phyloP scores from a whole-genome alignment of 202 grass and related monocot species.

The Panicum virgatum region DNA sequence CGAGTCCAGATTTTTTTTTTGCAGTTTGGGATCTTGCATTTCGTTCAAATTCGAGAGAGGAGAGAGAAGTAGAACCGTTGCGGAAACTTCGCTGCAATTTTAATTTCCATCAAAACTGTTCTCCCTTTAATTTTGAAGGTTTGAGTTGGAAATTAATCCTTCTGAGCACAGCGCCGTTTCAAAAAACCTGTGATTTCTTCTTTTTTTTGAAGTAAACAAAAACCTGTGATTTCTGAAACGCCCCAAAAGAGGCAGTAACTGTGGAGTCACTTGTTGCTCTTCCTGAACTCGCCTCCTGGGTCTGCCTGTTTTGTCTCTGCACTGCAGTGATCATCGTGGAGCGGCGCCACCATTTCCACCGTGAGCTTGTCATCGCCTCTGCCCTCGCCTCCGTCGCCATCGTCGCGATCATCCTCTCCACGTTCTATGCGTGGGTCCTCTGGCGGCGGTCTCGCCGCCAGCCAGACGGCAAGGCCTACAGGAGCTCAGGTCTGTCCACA shows the following conservation, averaged over 20 bases:
- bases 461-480: conserved; percentile 39
- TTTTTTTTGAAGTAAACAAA: no score
- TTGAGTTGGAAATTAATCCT: background rate
- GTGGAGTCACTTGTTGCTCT: background rate
- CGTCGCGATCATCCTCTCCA: conserved; percentile 65
- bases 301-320: background rate
- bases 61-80: background rate
- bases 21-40: conserved; percentile 33
- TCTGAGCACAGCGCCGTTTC: background rate
- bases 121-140: conserved; percentile 9
- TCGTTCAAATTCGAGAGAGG: background rate
- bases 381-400: conserved; percentile 59
- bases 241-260: background rate
- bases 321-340: conserved; percentile 58
- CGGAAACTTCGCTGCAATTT: conserved; percentile 18
- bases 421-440: conserved; percentile 59
- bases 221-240: no score
- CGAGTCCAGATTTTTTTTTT: no score
- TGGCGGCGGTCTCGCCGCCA: conserved; percentile 63
- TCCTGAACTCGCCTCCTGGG: background rate
- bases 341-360: conserved; percentile 58
- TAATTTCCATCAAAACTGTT: conserved; percentile 15
- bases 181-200: background rate
- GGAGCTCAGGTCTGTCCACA: conserved; percentile 52
- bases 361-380: conserved; percentile 61